These are phyloP conservation scores for Candida coleopterorum DNA, from an alignment of 805 yeast genomes.

Conservation along the genomic window DNA sequence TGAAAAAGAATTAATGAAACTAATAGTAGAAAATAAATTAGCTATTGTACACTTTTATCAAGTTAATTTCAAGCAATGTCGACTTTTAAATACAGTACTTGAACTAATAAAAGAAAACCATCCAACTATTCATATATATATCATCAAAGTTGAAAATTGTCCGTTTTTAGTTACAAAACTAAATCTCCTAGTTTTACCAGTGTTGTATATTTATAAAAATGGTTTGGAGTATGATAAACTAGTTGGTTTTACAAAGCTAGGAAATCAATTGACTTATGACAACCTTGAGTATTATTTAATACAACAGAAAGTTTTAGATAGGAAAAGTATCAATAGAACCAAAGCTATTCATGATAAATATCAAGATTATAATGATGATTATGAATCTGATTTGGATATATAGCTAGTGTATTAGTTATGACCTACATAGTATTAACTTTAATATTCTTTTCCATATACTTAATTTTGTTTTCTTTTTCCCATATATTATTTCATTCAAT, in stretches of 20 bases:
- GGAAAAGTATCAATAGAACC: constrained; percentile 13
- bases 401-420: not conserved
- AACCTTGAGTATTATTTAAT: constrained; percentile 40
- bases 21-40: constrained; percentile 37
- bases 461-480: constrained; percentile 1
- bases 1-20: constrained; percentile 55
- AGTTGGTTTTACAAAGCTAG: constrained; percentile 66
- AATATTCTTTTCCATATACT: constrained; percentile 5
- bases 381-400: constrained; percentile 10
- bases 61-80: constrained; percentile 57
- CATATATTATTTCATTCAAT: constrained; percentile 8
- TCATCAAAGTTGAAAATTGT: constrained; percentile 57
- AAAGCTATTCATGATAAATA: not conserved
- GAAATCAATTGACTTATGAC: constrained; percentile 42
- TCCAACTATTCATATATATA: constrained; percentile 47
- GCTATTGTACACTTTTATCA: constrained; percentile 63
- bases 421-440: constrained; percentile 4
- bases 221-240: constrained; percentile 58
- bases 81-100: constrained; percentile 47
- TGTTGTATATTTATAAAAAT: constrained; percentile 53
- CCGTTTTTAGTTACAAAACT: constrained; percentile 69
- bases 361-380: not conserved
- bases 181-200: constrained; percentile 64
- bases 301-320: constrained; percentile 13
- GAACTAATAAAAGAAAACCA: constrained; percentile 52